phyloP scores from a whole-genome alignment of 225 moss, liverwort and hornwort genomes.

The Asterella californica region DNA sequence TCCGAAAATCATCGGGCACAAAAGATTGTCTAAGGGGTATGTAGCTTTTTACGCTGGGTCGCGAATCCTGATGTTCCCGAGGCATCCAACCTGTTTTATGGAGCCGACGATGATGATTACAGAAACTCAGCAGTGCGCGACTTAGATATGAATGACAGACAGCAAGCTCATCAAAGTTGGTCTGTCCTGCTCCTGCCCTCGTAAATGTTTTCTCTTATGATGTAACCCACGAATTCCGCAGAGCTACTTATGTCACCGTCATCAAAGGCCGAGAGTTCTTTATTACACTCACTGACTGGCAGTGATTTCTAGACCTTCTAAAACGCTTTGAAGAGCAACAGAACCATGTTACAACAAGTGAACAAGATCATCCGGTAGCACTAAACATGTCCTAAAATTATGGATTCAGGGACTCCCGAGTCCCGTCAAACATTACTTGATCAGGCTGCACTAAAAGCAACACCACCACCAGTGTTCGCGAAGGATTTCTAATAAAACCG shows the following conservation, averaged over 20 bases:
- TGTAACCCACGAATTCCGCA: constrained; percentile 9
- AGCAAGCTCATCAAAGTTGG: not conserved
- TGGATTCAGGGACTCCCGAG: too few species aligned
- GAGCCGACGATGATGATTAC: not conserved
- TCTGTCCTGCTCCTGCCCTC: not conserved
- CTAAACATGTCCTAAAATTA: too few species aligned
- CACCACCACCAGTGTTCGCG: too few species aligned
- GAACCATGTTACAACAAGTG: too few species aligned
- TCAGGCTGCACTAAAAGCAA: too few species aligned
- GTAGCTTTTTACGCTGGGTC: not conserved
- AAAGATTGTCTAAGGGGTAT: not conserved
- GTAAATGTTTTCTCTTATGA: not conserved
- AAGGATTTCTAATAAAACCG: too few species aligned
- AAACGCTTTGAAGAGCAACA: too few species aligned
- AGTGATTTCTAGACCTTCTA: not conserved
- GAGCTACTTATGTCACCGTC: not conserved
- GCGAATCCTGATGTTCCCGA: not conserved
- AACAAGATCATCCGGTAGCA: too few species aligned
- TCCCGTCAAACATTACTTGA: too few species aligned
- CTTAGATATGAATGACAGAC: constrained; percentile 8
- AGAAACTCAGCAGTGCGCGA: not conserved
- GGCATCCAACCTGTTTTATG: not conserved
- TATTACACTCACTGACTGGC: not conserved
- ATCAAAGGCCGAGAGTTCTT: not conserved
- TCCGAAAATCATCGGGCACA: not conserved